Percentiles rank a stretch among this genome's conserved stretches.
phyloP scores from a whole-genome alignment of 2,329 filamentous ascomycete genomes.

The Venturia effusa region DNA sequence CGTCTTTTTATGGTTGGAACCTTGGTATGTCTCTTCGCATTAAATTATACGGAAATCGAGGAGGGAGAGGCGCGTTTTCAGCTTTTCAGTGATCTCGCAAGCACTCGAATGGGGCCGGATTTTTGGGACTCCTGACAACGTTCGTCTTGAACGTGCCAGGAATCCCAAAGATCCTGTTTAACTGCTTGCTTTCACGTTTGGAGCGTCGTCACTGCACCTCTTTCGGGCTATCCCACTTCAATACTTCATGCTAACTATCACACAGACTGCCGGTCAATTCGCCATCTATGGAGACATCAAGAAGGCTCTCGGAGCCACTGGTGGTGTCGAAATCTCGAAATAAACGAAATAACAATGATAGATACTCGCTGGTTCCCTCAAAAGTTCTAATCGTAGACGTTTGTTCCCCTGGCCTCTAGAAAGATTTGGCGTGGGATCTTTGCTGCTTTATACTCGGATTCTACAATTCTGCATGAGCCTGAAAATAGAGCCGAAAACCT shows the following conservation, averaged over 20 bases:
- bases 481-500: background rate
- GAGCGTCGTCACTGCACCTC: background rate
- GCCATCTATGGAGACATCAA: conserved; percentile 78
- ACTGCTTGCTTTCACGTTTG: background rate
- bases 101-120: background rate
- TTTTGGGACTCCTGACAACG: conserved; percentile 13
- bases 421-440: background rate
- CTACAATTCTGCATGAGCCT: background rate
- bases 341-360: conserved; percentile 16
- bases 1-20: conserved; percentile 53
- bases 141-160: background rate
- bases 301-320: conserved; percentile 48
- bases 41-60: too few relatives aligned
- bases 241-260: background rate
- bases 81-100: background rate
- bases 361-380: background rate
- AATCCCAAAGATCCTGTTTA: background rate
- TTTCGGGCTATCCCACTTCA: background rate
- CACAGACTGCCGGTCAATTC: conserved; percentile 62
- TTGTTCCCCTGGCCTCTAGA: background rate
- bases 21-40: conserved; percentile 1
- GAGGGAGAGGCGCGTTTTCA: too few relatives aligned
- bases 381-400: background rate
- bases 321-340: conserved; percentile 60
- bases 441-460: background rate